These are phyloP conservation scores for Sordaria brevicollis DNA, from an alignment of 495 filamentous ascomycete genomes.

Conservation along the genomic window DNA sequence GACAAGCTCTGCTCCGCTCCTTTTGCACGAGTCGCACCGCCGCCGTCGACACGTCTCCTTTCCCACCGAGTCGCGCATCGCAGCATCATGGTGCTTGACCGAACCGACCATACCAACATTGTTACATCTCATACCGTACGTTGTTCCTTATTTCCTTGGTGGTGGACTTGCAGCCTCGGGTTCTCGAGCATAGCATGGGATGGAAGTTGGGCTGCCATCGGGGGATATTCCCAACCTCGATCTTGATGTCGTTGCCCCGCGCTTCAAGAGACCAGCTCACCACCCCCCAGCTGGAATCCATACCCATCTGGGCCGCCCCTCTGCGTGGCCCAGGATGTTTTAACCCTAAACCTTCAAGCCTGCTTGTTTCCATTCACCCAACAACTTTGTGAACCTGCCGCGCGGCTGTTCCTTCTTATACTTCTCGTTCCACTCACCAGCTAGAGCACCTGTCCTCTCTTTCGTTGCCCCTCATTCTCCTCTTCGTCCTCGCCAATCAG, in stretches of 20 bases:
- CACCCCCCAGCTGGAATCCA: background rate
- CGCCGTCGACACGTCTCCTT: background rate
- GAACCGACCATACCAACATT: slow-evolving; percentile 7
- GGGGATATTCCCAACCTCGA: background rate
- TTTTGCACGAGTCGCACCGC: background rate
- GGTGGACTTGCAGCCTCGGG: background rate
- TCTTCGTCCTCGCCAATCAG: background rate
- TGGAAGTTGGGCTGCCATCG: background rate
- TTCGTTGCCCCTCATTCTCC: background rate
- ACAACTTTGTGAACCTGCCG: background rate
- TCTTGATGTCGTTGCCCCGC: background rate
- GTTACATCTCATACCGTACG: slow-evolving; percentile 12
- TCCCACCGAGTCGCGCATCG: slow-evolving; percentile 1
- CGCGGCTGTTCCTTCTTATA: background rate
- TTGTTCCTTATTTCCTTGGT: background rate
- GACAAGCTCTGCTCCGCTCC: background rate
- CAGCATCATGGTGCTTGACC: slow-evolving; percentile 20
- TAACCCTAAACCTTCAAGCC: background rate
- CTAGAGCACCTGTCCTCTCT: background rate
- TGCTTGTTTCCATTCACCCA: background rate
- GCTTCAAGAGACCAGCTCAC: background rate
- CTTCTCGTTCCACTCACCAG: background rate
- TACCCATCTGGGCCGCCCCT: background rate
- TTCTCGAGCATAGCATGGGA: background rate
- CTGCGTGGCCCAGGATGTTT: background rate